Base-by-base conservation (phyloP, 805 yeast species). In the Vanderwaltozyma polyspora region DNA sequence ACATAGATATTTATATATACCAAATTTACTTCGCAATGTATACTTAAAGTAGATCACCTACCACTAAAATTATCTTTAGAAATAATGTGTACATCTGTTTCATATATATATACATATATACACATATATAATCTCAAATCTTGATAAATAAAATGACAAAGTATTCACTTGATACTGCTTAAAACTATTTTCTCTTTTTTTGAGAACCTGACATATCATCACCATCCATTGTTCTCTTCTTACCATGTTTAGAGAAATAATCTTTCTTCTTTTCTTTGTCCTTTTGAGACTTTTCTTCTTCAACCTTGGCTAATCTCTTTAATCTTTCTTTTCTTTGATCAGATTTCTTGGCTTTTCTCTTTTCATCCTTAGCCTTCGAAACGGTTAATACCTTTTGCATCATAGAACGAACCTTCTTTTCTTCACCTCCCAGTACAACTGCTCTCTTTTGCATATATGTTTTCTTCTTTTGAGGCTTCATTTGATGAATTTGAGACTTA, bases 381-480 rank as follows among this genome's bases (percentile, higher is more conserved):
- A 91, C 64, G 0, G 97, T 85, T 49, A 80, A 72, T 36, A 91
- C 76, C 62, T 83, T 83, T 60, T 80, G 89, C 68, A 91, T 74
- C 60, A 89, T 70, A 24, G 85, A 79, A 47, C 96, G 72, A 22
- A 94, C 87, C 64, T 84, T 82, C 78, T 84, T 85, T 60, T 89
- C 97, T 34, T 84, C 95, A 12, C 93, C 95, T 28, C 78, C 82
- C 26, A 87, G 62, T 6, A 91, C 91, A 35, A 91, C 96, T 1
- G 98, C 98, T 52, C 98, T 76, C 66, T 86, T 91, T 37, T 69
- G 72, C 73, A 80, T 56, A 54, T 89, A 91, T 0, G 95, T 77
- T 51, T 73, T 68, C 60, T 80, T 79, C 66, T 72, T 76, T 59
- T 82, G 91, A 19, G 95, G 93, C 57, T 79, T 81, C 91, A 84